Percentiles rank a stretch among this genome's conserved stretches.
phyloP scores from a whole-genome alignment of 2,329 filamentous ascomycete species.

The Colletotrichum acutatum region DNA sequence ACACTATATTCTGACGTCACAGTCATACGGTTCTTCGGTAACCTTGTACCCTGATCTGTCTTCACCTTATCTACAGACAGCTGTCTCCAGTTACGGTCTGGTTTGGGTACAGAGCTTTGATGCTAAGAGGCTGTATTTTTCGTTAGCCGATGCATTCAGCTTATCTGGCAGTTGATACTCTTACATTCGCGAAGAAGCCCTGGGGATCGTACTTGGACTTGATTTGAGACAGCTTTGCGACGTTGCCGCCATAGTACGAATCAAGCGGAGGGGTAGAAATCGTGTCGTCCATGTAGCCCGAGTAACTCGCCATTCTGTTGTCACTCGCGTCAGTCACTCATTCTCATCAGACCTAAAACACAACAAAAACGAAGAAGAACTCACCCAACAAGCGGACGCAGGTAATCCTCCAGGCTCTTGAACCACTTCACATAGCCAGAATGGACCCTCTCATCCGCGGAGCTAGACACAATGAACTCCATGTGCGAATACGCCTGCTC shows the following conservation, averaged over 20 bases:
- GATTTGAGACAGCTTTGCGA: constrained; percentile 16
- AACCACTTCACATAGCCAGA: not conserved
- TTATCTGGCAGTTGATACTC: not conserved
- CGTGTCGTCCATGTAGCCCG: constrained; percentile 33
- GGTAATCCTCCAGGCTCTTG: not conserved
- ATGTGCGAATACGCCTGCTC: constrained; percentile 34
- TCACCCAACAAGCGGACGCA: not conserved
- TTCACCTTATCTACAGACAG: not conserved
- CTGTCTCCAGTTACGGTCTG: not conserved
- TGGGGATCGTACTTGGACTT: constrained; percentile 33
- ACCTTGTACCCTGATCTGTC: not conserved
- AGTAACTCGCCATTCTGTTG: constrained; percentile 32
- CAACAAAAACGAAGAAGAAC: not conserved
- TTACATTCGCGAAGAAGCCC: constrained; percentile 17
- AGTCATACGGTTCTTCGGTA: not conserved
- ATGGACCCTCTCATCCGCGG: constrained; percentile 13
- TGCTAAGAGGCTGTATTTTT: not conserved
- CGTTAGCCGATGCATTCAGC: not conserved
- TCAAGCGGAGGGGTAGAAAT: constrained; percentile 28
- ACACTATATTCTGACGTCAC: not conserved
- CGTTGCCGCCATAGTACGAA: constrained; percentile 35
- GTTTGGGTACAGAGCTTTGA: not conserved
- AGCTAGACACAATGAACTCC: constrained; percentile 32
- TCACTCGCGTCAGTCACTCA: not conserved
- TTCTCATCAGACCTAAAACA: not conserved